Percentiles rank a stretch among this genome's conserved stretches.
phyloP scores from a whole-genome alignment of 1,284 basidiomycete genomes.

The Trichosporon faecale region DNA sequence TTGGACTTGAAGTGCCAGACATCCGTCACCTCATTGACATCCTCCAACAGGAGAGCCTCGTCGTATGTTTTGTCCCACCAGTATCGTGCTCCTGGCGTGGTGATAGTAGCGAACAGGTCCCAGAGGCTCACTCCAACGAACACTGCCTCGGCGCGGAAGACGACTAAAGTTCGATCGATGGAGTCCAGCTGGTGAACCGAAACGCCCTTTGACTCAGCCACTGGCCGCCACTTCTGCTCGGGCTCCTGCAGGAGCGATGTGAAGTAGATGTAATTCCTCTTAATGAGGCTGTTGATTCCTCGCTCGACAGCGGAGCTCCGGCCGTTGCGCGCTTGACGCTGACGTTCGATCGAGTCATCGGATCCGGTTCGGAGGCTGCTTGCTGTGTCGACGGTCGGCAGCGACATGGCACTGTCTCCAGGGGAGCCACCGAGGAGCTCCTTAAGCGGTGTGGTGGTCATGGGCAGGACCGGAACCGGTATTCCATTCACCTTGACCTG shows the following conservation, averaged over 20 bases:
- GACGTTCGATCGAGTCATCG: constrained; percentile 22
- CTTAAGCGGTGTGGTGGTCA: constrained; percentile 26
- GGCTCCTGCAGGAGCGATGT: constrained; percentile 95
- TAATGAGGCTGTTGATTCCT: constrained; percentile 74
- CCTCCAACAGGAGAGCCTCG: constrained; percentile 77
- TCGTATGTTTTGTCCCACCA: constrained; percentile 92
- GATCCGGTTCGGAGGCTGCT: constrained; percentile 25
- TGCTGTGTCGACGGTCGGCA: constrained; percentile 37
- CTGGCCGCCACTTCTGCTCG: constrained; percentile 89
- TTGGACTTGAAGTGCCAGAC: constrained; percentile 87
- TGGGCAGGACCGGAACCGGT: constrained; percentile 62
- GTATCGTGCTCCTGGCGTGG: constrained; percentile 72
- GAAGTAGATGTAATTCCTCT: constrained; percentile 96
- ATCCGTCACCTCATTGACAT: constrained; percentile 86
- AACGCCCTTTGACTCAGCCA: constrained; percentile 81
- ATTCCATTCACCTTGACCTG: constrained; percentile 75
- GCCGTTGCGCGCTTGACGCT: constrained; percentile 43
- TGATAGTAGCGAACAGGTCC: constrained; percentile 89
- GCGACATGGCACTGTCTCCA: constrained; percentile 42
- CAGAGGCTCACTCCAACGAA: constrained; percentile 95
- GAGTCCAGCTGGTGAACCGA: constrained; percentile 94
- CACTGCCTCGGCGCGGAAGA: constrained; percentile 93
- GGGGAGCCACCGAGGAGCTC: constrained; percentile 43
- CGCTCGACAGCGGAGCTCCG: constrained; percentile 67
- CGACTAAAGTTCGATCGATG: constrained; percentile 93